Base-by-base conservation (phyloP, 2,329 filamentous ascomycete species). In the Stylonectria norvegica region DNA sequence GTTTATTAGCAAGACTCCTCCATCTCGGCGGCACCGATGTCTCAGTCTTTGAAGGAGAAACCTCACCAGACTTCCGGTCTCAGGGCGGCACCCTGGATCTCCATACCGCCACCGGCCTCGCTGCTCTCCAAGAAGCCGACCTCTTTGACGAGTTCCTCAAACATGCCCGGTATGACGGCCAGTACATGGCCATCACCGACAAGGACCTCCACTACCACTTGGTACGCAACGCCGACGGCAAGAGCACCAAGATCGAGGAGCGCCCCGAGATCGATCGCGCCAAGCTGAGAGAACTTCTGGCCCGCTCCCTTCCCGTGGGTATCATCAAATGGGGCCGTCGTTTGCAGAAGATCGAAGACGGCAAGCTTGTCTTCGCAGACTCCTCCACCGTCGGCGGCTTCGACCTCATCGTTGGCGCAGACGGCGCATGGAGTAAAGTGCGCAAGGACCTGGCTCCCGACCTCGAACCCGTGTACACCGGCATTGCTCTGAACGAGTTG, bases 61-160 rank as follows among this genome's bases (percentile, higher is more conserved):
- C 59, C 6, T 63, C 65, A 4, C 64, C 67, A n/a, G 50, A 69
- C 43, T 68, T 67, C 38, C 65, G 71, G 29, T 65, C 59, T 5
- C 71, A 78, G 52, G 76, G 76, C 20, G 76, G 76, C 7, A 72
- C 63, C 4, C 66, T 81, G 3, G 76, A 80, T 49, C 58, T 81
- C 7, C 76, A 81, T 47, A 68, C 67, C 0, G 47, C 61, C 3
- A 71, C 70, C 1, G 76, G 77, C 1, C 68, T 79, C 20, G 60
- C 64, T 4, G 76, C 76, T 0, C 53, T 81, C 34, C 68, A 67
- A 37, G 69, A 73, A 40, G 73, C 73, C 4, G 68, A 66, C 0
- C 57, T 80, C 5, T 73, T 64, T 56, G 67, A 72, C 1, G 62
- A 70, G 20, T 81, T 79, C 55, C 49, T 63, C n/a, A 63, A 69